A percentile compares a stretch with the other conserved stretches of the same genome.
These are phyloP conservation scores for Trametes versicolor DNA, from an alignment of 1,284 basidiomycete species.

Conservation along the genomic window DNA sequence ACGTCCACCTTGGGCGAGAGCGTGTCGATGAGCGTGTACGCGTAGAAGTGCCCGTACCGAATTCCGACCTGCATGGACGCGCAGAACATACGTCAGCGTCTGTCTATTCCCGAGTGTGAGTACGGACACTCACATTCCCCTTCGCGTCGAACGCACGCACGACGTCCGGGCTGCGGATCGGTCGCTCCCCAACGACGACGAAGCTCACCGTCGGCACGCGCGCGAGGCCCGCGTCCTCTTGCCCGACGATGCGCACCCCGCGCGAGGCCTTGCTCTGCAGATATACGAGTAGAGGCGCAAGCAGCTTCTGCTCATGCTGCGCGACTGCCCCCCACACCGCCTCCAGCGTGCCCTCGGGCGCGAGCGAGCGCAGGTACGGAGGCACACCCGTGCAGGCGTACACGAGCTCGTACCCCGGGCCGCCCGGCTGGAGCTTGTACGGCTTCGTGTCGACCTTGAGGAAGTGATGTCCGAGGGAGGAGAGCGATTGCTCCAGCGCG, in stretches of 20 bases:
- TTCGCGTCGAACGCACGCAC: slow-evolving; percentile 71
- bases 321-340: slow-evolving; percentile 59
- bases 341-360: slow-evolving; percentile 54
- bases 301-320: slow-evolving; percentile 55
- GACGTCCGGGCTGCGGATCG: slow-evolving; percentile 67
- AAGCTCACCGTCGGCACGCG: slow-evolving; percentile 82
- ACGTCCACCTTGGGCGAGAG: slow-evolving; percentile 64
- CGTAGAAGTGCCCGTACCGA: slow-evolving; percentile 84
- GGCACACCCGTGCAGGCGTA: slow-evolving; percentile 69
- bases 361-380: slow-evolving; percentile 71
- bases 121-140: slow-evolving; percentile 61
- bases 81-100: neutral
- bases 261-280: slow-evolving; percentile 54
- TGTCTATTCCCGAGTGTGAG: neutral
- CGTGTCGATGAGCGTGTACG: slow-evolving; percentile 68
- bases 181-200: slow-evolving; percentile 64
- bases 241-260: slow-evolving; percentile 76
- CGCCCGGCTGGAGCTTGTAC: slow-evolving; percentile 77
- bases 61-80: slow-evolving; percentile 70
- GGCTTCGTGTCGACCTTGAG: slow-evolving; percentile 57
- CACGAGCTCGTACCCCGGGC: slow-evolving; percentile 77
- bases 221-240: slow-evolving; percentile 51
- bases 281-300: slow-evolving; percentile 53
- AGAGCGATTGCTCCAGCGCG: slow-evolving; percentile 58
- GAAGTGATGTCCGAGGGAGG: slow-evolving; percentile 78